A percentile compares a stretch with the other conserved stretches of the same genome.
phyloP scores from a whole-genome alignment of 176 grass and related monocot species.

The Alloteropsis semialata region DNA sequence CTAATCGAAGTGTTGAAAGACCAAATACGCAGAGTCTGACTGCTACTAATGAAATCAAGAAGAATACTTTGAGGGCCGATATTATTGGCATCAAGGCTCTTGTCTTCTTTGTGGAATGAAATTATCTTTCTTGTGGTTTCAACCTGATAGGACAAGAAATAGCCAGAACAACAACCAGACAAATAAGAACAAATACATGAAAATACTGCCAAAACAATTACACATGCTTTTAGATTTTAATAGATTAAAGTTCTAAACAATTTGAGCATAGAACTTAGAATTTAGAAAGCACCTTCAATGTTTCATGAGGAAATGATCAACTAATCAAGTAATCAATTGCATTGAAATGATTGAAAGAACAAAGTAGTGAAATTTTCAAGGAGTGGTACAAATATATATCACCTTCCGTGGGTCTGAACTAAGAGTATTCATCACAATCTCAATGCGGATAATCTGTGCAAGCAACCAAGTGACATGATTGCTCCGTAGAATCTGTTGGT shows the following conservation, averaged over 20 bases:
- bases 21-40: constrained; percentile 96
- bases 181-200: constrained; percentile 21
- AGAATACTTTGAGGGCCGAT: constrained; percentile 88
- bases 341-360: background rate
- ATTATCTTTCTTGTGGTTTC: constrained; percentile 97
- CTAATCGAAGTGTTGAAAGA: constrained; percentile 90
- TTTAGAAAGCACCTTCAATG: background rate
- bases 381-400: constrained; percentile 20
- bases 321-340: constrained; percentile 27
- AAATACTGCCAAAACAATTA: background rate
- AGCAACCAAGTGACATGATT: constrained; percentile 98
- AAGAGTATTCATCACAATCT: constrained; percentile 84
- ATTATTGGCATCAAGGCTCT: constrained; percentile 72
- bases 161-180: background rate
- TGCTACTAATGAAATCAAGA: constrained; percentile 96
- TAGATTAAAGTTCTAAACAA: constrained; percentile 25
- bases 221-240: constrained; percentile 17
- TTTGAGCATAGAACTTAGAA: constrained; percentile 1
- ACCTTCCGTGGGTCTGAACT: constrained; percentile 92
- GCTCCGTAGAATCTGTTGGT: constrained; percentile 83
- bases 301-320: constrained; percentile 10
- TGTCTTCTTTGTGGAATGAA: constrained; percentile 99
- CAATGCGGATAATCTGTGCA: constrained; percentile 92
- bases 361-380: background rate
- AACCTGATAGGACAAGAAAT: constrained; percentile 61